Evolutionary conservation across 139 green algal species (phyloP).

Genomic region (Chlorella sorokiniana): DNA sequence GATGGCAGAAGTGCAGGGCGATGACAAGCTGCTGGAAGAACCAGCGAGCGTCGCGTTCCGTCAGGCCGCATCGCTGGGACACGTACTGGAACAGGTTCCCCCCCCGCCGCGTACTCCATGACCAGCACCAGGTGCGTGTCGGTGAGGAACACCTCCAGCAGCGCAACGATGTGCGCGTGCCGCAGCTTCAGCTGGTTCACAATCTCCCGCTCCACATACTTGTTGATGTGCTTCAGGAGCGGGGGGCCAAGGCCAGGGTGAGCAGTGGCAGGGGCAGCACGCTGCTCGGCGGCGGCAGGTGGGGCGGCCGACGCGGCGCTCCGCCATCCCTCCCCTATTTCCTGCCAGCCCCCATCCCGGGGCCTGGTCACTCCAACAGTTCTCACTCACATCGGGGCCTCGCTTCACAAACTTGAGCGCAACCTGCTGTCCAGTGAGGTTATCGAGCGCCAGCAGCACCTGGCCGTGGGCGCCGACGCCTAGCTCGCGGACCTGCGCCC

Average conservation of each 20-base stretch:
- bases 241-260: neutral
- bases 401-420: constrained; percentile 45
- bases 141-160: neutral
- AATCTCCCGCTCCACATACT: constrained; percentile 93
- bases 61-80: constrained; percentile 77
- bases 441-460: constrained; percentile 35
- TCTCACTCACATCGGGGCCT: constrained; percentile 22
- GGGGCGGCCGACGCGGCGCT: no score
- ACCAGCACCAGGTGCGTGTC: constrained; percentile 65
- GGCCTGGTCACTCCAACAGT: no score
- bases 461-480: neutral
- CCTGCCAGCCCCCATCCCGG: neutral
- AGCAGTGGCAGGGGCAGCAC: neutral
- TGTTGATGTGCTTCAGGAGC: constrained; percentile 72
- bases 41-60: constrained; percentile 93
- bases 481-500: neutral
- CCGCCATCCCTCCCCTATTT: no score
- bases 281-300: neutral
- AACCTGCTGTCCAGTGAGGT: constrained; percentile 29
- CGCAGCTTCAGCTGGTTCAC: neutral
- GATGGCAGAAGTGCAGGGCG: constrained; percentile 94
- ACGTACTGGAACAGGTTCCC: constrained; percentile 81
- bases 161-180: neutral
- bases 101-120: constrained; percentile 84
- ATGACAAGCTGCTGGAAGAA: constrained; percentile 99